Base-by-base conservation (phyloP, 495 filamentous ascomycete species). In the Penicillium paradoxum region DNA sequence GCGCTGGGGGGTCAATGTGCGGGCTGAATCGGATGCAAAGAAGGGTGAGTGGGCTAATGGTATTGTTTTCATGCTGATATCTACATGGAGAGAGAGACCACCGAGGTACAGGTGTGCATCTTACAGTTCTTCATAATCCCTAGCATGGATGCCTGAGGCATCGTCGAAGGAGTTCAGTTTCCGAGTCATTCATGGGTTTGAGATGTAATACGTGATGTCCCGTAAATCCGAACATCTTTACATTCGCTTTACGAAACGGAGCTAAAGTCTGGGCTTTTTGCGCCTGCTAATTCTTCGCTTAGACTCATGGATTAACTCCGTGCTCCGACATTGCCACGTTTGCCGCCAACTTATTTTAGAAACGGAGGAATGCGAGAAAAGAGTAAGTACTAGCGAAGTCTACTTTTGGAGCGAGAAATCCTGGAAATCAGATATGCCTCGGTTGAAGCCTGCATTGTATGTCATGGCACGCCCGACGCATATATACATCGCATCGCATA, bases 291-390 rank as follows among this genome's bases (percentile, higher is more conserved):
- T 36, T 5, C 21, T 27, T 30, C n/a, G 36, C 15, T 14, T 19
- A 41, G 38, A 42, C 15, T 15, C 25, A 10, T 37, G 33, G n/a
- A 22, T 34, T 41, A 18, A 32, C 37, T 22, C 22, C n/a, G 38
- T 15, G 44, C 52, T 40, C 53, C 17, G 47, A 51, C 55, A 40
- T 41, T 51, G 48, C 55, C 55, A 58, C 55, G 55, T 57, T 57
- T 39, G 32, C 39, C 50, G 30, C 21, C 46, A 36, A 24, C 17
- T 39, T 46, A 46, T 18, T 29, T 24, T 45, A 19, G 40, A 25
- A 34, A 37, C 17, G 10, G 45, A 45, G 45, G 55, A 58, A 58
- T 58, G 55, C 33, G 51, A 11, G 17, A 46, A 37, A 46, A 15
- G 36, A 8, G 37, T 52, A 41, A 45, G 29, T 2, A 21, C 22